Base-by-base conservation (phyloP, 75 land plant genomes). In the Cryptomeria japonica region DNA sequence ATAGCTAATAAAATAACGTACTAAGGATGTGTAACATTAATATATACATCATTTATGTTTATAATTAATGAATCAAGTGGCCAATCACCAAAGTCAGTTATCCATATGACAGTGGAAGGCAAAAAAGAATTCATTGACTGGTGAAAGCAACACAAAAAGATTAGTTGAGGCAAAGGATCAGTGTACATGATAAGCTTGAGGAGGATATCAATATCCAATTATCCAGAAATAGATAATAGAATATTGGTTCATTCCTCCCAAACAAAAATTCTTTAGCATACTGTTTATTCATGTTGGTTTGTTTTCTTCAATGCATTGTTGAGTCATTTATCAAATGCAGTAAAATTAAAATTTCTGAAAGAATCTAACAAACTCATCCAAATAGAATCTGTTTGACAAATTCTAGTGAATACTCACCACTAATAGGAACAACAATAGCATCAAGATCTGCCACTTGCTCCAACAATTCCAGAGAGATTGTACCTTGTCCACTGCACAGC, bases 401-500 rank as follows among this genome's bases (percentile, higher is more conserved):
- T n/a, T 36, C 70, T 38, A 9, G 38, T 32, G 28, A 34, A 25
- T 68, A 76, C 95, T 90, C 87, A 97, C 99, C 99, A 90, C 99
- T 97, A 68, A 96, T 95, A 41, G 99, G 99, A 55, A 95, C 98
- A 78, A 97, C 86, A 68, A 97, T 91, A 61, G 93, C 93, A 90
- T 97, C 97, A 73, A 97, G 87, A 80, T 94, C 90, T 3, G 98
- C 92, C 37, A 90, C 93, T 89, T 96, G 95, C 90, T 97, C 94
- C 90, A 97, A 84, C 73, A 97, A 85, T 87, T 97, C 99, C 85
- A 96, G 87, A 11, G 96, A 87, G 70, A 96, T 91, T 38, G 99
- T 97, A 22, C 99, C 99, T 87, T 97, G 99, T 58, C 99, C 99
- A 93, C 99, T 96, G 90, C 87, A 89, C 77, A 87, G 42, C n/a